Evolutionary conservation across 108 stramenopile genomes (phyloP), one percentile per base, ranked within the genome.

Genomic region (Fistulifera solaris): DNA sequence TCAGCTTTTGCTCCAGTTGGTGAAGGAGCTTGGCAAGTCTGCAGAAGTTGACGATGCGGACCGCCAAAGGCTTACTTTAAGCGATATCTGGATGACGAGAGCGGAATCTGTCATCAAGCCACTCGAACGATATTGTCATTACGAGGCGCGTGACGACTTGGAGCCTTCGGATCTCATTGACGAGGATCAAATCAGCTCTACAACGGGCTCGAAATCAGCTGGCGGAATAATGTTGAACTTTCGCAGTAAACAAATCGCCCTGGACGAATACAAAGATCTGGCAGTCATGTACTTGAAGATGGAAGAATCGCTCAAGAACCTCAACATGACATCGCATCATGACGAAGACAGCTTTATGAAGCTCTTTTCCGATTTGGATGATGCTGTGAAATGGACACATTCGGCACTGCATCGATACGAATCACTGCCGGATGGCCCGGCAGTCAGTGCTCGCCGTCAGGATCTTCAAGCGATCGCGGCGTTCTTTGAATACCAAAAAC

Each of bases 71-170:
- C 61, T 87, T 63, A 80, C 79, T 68, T 42, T 76, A 17, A 67
- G 59, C 23, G 88, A 89, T 67, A 76, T 83, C 56, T 89, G 85
- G 60, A 65, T 74, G 1, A 72, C 76, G 0, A 66, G 84, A 21
- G 88, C 80, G 28, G 68, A 85, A 58, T 75, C 80, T 56, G 70
- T 81, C 17, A 62, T 89, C 41, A 61, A 64, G 24, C 88, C 88
- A 0, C 56, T 89, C 35, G 71, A 85, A 55, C 70, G 82, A 31
- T 89, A 75, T 58, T 83, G 80, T 58, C 77, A 79, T 35, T 87
- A 83, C 63, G 81, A 83, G 59, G 58, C 78, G 40, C 68, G 77
- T 60, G 73, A 67, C 11, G 42, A 48, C 5, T 25, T 39, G 1
- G 40, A 47, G 3, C 56, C 53, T 28, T 46, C 48, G 22, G 48